phyloP scores from a whole-genome alignment of 768 basidiomycete species.

The Lyophyllum semitale region DNA sequence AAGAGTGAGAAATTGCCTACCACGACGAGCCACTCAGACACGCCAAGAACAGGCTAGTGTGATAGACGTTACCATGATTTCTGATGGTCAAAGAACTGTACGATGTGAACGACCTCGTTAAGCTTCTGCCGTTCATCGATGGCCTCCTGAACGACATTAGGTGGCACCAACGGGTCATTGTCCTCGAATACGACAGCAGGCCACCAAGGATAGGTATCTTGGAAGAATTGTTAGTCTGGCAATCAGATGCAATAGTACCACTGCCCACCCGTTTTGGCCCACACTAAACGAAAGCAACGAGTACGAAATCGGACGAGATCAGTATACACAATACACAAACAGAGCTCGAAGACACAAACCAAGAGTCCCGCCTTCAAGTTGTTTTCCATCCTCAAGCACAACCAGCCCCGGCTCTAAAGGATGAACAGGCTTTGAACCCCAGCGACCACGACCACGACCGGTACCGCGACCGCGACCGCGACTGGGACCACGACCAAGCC shows the following conservation, averaged over 20 bases:
- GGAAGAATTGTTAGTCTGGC: slow-evolving; percentile 2
- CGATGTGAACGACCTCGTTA: slow-evolving; percentile 54
- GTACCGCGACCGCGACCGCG: not conserved
- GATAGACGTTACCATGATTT: slow-evolving; percentile 57
- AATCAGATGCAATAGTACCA: not conserved
- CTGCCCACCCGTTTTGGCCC: slow-evolving; percentile 75
- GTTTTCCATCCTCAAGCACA: slow-evolving; percentile 33
- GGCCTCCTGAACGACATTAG: slow-evolving; percentile 30
- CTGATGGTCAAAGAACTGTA: slow-evolving; percentile 78
- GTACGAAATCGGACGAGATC: not conserved
- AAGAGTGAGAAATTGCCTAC: slow-evolving; percentile 63
- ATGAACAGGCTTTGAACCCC: no score
- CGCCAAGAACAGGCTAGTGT: not conserved
- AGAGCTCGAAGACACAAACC: slow-evolving; percentile 43
- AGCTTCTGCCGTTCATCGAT: slow-evolving; percentile 34
- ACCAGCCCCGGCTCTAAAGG: slow-evolving; percentile 35
- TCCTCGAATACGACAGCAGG: slow-evolving; percentile 77
- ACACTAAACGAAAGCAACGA: slow-evolving; percentile 55
- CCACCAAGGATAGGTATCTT: slow-evolving; percentile 85
- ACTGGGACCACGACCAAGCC: no score
- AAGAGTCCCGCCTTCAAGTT: slow-evolving; percentile 59
- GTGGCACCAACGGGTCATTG: slow-evolving; percentile 59
- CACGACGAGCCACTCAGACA: not conserved
- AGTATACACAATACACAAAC: not conserved
- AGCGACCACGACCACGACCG: slow-evolving; percentile 1